Percentiles rank a stretch among this genome's conserved stretches.
phyloP scores from a whole-genome alignment of 495 filamentous ascomycete species.

The Jackrogersella multiformis region DNA sequence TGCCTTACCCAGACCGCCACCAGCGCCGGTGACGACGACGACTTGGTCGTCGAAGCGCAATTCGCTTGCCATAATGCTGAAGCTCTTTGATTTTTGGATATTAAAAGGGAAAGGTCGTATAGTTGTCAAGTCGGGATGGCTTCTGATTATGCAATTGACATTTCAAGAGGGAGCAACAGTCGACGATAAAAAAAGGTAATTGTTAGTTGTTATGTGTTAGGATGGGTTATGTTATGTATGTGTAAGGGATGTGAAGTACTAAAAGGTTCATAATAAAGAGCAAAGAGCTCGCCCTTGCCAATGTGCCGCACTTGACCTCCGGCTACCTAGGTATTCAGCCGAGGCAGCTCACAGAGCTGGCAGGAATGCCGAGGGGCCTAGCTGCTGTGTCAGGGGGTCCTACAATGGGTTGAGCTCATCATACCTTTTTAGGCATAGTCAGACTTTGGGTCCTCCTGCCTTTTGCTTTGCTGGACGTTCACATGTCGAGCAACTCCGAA shows the following conservation, averaged over 20 bases:
- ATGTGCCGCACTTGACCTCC: conserved; percentile 44
- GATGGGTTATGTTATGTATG: too few species aligned
- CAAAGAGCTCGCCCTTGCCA: conserved; percentile 24
- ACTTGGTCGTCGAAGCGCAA: conserved; percentile 96
- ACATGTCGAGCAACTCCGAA: conserved; percentile 32
- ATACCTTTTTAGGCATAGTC: conserved; percentile 22
- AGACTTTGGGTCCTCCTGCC: conserved; percentile 3
- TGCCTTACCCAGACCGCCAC: conserved; percentile 91
- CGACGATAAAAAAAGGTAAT: conserved; percentile 14
- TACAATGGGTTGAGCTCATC: not conserved
- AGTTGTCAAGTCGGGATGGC: not conserved
- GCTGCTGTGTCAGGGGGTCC: conserved; percentile 11
- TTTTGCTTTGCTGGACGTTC: conserved; percentile 17
- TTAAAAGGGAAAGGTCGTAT: conserved; percentile 7
- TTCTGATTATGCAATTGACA: conserved; percentile 27
- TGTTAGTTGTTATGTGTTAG: not conserved
- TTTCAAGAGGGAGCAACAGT: not conserved
- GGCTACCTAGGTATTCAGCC: conserved; percentile 45
- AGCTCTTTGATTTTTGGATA: conserved; percentile 34
- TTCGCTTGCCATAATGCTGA: conserved; percentile 70
- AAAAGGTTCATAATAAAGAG: conserved; percentile 31
- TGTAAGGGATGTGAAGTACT: conserved; percentile 7
- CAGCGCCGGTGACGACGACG: conserved; percentile 95
- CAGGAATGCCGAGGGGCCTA: conserved; percentile 48
- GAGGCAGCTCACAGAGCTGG: conserved; percentile 46